These are phyloP conservation scores for Erodium maritimum DNA, from an alignment of 345 rosid genomes.

Conservation along the genomic window DNA sequence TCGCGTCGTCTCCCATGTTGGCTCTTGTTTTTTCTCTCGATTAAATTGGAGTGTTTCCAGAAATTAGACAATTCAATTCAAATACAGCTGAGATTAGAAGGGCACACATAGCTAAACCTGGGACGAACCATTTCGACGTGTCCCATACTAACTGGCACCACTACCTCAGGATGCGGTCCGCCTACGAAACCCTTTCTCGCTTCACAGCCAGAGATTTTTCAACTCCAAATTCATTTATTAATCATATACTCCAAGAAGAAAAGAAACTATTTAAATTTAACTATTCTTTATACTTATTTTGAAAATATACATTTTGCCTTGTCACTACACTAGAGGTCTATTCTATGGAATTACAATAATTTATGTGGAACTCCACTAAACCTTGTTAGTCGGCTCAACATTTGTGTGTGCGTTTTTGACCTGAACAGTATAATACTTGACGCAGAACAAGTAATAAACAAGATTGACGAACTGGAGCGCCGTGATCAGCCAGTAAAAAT, in stretches of 20 bases:
- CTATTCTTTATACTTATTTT: too few species aligned
- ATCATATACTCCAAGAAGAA: too few species aligned
- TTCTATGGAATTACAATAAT: too few species aligned
- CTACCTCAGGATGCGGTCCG: background rate
- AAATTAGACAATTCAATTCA: background rate
- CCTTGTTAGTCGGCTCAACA: too few species aligned
- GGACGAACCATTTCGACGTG: background rate
- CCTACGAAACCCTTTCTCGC: background rate
- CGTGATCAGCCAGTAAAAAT: constrained; percentile 74
- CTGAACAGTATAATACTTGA: constrained; percentile 58
- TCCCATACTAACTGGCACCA: background rate
- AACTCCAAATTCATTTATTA: too few species aligned
- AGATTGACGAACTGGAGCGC: constrained; percentile 47
- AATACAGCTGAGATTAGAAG: background rate
- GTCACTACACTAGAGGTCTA: too few species aligned
- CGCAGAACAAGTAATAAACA: constrained; percentile 47
- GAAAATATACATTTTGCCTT: too few species aligned
- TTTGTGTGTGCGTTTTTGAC: background rate
- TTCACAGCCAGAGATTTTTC: too few species aligned
- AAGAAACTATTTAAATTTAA: too few species aligned
- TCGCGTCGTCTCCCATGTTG: background rate
- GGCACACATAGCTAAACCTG: background rate
- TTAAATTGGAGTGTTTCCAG: background rate
- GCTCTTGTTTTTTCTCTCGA: background rate
- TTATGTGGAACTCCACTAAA: too few species aligned